Percentiles rank a stretch among this genome's conserved stretches.
Evolutionary conservation across 169 alveolate species (phyloP).

Genomic region (Plasmodium malariae): DNA sequence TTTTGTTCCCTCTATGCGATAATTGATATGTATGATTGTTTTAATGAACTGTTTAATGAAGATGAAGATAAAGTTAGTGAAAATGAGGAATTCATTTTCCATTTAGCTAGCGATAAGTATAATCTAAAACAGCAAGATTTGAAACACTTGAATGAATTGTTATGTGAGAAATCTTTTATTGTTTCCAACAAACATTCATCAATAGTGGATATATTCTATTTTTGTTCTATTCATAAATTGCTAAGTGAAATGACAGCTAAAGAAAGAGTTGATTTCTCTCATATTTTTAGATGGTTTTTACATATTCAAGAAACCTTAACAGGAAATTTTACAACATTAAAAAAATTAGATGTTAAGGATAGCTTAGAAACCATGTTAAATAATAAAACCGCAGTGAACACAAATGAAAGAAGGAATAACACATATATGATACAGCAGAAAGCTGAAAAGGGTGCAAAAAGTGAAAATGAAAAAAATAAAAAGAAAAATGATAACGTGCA

Average conservation of each 20-base stretch:
- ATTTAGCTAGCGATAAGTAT: constrained; percentile 59
- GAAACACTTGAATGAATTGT: constrained; percentile 60
- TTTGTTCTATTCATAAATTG: constrained; percentile 38
- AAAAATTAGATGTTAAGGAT: constrained; percentile 21
- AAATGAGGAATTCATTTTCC: constrained; percentile 64
- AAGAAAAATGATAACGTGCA: constrained; percentile 60
- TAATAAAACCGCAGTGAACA: constrained; percentile 2
- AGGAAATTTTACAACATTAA: constrained; percentile 33
- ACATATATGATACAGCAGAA: background rate
- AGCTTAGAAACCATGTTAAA: constrained; percentile 26
- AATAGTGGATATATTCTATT: constrained; percentile 68
- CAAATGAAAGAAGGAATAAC: constrained; percentile 23
- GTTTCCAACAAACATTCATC: constrained; percentile 51
- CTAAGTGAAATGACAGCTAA: constrained; percentile 53
- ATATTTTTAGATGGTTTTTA: constrained; percentile 60
- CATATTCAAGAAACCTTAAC: constrained; percentile 65
- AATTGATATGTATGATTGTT: constrained; percentile 52
- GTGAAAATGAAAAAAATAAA: constrained; percentile 27
- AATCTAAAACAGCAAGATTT: constrained; percentile 31
- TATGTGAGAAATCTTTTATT: constrained; percentile 48
- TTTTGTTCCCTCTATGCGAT: constrained; percentile 64
- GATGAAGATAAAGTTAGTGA: constrained; percentile 72
- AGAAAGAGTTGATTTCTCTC: constrained; percentile 45
- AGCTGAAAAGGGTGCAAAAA: constrained; percentile 6
- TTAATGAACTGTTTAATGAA: constrained; percentile 38